A percentile compares a stretch with the other conserved stretches of the same genome.
phyloP scores from a whole-genome alignment of 179 eudicot genomes.

The Pouteria campechiana region DNA sequence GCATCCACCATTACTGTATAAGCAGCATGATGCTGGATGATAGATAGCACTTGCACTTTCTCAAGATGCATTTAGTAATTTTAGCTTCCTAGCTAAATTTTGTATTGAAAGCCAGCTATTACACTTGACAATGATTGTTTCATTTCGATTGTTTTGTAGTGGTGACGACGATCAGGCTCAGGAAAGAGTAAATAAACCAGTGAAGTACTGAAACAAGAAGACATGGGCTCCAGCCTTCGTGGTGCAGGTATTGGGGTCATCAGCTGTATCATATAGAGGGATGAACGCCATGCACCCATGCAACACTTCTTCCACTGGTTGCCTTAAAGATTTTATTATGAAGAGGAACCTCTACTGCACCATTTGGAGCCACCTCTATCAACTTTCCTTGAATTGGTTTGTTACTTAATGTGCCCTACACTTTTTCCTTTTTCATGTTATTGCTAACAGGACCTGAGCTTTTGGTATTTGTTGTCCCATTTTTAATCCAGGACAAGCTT shows the following conservation, averaged over 20 bases:
- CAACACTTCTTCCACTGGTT: slow-evolving; percentile 98
- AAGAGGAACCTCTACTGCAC: slow-evolving; percentile 85
- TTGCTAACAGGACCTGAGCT: too few relatives aligned
- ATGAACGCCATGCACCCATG: slow-evolving; percentile 99
- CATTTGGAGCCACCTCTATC: slow-evolving; percentile 99
- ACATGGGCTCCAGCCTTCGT: slow-evolving; percentile 70
- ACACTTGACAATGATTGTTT: too few relatives aligned
- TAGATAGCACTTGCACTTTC: too few relatives aligned
- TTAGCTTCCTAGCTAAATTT: too few relatives aligned
- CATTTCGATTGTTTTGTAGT: too few relatives aligned
- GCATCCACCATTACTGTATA: too few relatives aligned
- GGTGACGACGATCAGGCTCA: slow-evolving; percentile 99
- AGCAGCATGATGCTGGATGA: too few relatives aligned
- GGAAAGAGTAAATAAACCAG: slow-evolving; percentile 84
- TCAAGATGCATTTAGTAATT: too few relatives aligned
- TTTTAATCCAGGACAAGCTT: slow-evolving; percentile 69
- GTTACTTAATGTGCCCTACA: slow-evolving; percentile 1
- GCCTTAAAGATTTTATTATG: slow-evolving; percentile 54
- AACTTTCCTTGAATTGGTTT: slow-evolving; percentile 89
- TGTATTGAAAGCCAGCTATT: too few relatives aligned
- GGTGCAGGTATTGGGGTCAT: slow-evolving; percentile 82
- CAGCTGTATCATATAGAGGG: slow-evolving; percentile 98
- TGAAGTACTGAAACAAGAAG: slow-evolving; percentile 81
- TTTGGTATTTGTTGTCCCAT: slow-evolving; percentile 3
- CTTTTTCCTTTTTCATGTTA: not conserved